A percentile compares a stretch with the other conserved stretches of the same genome.
These are phyloP conservation scores for Coemansia sp. DNA, from an alignment of 192 early-diverging fungal genomes.

Conservation along the genomic window DNA sequence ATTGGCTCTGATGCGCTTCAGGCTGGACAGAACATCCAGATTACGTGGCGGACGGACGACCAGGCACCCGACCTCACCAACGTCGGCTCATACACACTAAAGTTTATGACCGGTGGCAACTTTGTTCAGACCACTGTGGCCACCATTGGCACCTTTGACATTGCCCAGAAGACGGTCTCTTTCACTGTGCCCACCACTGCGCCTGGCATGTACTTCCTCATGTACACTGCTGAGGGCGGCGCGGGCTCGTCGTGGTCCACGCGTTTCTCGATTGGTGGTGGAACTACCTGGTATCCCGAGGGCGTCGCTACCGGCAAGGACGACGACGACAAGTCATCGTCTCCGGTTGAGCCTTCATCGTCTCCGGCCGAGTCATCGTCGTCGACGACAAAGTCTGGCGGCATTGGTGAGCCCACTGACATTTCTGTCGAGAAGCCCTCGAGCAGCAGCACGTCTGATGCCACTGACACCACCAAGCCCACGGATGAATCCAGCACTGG, in stretches of 20 bases:
- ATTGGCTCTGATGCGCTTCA: constrained; percentile 36
- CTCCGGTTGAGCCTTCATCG: background rate
- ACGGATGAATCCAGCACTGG: background rate
- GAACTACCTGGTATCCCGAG: constrained; percentile 48
- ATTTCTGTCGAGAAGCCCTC: background rate
- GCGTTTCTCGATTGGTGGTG: constrained; percentile 49
- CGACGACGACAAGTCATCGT: background rate
- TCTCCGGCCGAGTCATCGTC: background rate
- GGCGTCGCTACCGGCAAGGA: constrained; percentile 51
- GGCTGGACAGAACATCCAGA: constrained; percentile 47
- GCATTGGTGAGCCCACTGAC: constrained; percentile 20
- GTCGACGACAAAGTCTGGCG: constrained; percentile 5
- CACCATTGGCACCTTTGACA: constrained; percentile 46
- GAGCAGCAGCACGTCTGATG: background rate
- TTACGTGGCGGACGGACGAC: constrained; percentile 31
- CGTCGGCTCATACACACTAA: constrained; percentile 41
- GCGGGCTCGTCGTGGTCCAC: constrained; percentile 53
- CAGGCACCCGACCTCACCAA: constrained; percentile 26
- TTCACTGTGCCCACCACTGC: constrained; percentile 49
- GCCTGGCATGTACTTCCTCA: constrained; percentile 55
- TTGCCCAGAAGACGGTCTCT: constrained; percentile 25
- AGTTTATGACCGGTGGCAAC: constrained; percentile 55
- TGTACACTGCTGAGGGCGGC: constrained; percentile 46
- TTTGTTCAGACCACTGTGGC: constrained; percentile 49
- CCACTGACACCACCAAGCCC: background rate